phyloP scores from a whole-genome alignment of 2,329 filamentous ascomycete genomes.

The Diaporthe batatas region DNA sequence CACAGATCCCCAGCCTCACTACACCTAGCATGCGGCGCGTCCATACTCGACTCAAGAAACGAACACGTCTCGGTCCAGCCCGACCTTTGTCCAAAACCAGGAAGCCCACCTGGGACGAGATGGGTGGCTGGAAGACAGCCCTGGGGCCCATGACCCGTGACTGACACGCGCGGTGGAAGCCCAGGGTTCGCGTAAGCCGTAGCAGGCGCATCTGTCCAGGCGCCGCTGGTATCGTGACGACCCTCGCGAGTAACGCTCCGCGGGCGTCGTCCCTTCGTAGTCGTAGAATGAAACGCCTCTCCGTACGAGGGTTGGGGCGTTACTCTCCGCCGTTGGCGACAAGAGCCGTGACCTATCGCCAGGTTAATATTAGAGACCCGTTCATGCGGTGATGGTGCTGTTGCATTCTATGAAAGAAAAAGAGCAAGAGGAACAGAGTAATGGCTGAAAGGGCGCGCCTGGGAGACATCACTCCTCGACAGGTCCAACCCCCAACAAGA shows the following conservation, averaged over 20 bases:
- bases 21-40: background rate
- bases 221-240: background rate
- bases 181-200: background rate
- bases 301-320: background rate
- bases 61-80: background rate
- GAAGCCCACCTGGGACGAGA: background rate
- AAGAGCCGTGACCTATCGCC: conserved; percentile 36
- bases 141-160: background rate
- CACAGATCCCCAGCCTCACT: background rate
- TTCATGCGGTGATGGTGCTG: background rate
- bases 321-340: conserved; percentile 25
- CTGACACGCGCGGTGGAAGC: background rate
- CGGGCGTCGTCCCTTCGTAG: background rate
- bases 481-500: background rate
- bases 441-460: background rate
- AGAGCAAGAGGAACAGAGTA: background rate
- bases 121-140: background rate
- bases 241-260: background rate
- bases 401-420: conserved; percentile 9
- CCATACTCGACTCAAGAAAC: background rate
- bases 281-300: background rate
- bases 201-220: background rate
- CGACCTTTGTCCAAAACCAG: background rate
- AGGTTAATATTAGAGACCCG: conserved; percentile 29
- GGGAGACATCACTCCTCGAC: background rate